phyloP scores from a whole-genome alignment of 148 eudicot genomes.

The Camellia sinensis region DNA sequence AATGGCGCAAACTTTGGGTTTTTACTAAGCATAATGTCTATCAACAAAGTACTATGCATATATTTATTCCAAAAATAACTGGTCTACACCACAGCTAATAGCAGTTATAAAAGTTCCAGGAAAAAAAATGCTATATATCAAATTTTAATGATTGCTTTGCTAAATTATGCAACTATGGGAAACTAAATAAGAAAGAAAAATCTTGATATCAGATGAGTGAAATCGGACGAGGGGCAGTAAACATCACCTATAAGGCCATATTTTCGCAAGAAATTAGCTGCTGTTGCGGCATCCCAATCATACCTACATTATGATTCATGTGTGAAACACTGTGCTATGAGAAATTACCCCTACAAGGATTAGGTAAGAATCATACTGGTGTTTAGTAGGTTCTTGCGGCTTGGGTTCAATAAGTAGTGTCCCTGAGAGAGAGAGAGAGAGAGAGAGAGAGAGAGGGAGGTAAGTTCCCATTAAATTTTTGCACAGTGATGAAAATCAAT shows the following conservation, averaged over 20 bases:
- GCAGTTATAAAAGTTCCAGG: background rate
- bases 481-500: background rate
- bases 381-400: slow-evolving; percentile 98
- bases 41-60: background rate
- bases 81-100: background rate
- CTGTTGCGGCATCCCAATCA: slow-evolving; percentile 98
- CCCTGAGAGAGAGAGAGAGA: slow-evolving; percentile 37
- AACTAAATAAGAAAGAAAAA: background rate
- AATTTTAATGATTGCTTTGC: background rate
- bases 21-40: background rate
- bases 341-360: background rate
- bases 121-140: background rate
- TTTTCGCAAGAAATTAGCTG: slow-evolving; percentile 95
- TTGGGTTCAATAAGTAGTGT: slow-evolving; percentile 94
- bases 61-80: background rate
- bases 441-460: slow-evolving; percentile 12
- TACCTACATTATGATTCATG: slow-evolving; percentile 48
- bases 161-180: background rate
- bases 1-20: background rate
- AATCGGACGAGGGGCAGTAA: background rate
- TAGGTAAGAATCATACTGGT: slow-evolving; percentile 58
- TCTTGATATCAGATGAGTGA: background rate
- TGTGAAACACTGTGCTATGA: slow-evolving; percentile 7
- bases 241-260: slow-evolving; percentile 76
- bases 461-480: background rate